These are phyloP conservation scores for Gnomoniopsis smithogilvyi DNA, from an alignment of 2,329 filamentous ascomycete genomes.

Conservation along the genomic window DNA sequence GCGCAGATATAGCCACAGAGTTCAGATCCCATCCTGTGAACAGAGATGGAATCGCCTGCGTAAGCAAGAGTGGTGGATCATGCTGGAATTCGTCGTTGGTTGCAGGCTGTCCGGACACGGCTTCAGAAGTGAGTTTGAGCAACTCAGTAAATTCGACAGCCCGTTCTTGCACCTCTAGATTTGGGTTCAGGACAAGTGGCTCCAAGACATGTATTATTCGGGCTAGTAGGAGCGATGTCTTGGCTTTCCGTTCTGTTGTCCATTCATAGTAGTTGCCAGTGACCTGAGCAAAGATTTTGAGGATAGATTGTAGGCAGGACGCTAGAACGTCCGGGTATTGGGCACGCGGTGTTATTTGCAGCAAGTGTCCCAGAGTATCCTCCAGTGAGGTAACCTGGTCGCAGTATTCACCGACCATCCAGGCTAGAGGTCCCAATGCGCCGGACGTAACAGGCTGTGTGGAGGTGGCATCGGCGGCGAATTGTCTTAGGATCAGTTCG, in stretches of 20 bases:
- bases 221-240: slow-evolving; percentile 73
- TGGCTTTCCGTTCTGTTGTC: slow-evolving; percentile 70
- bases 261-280: slow-evolving; percentile 66
- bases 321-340: slow-evolving; percentile 66
- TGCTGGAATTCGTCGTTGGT: slow-evolving; percentile 50
- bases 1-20: slow-evolving; percentile 79
- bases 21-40: slow-evolving; percentile 88
- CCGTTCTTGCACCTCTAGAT: slow-evolving; percentile 90
- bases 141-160: slow-evolving; percentile 91
- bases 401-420: slow-evolving; percentile 87
- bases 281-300: slow-evolving; percentile 78
- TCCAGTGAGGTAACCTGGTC: slow-evolving; percentile 67
- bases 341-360: slow-evolving; percentile 61
- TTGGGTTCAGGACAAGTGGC: slow-evolving; percentile 74
- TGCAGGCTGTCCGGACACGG: slow-evolving; percentile 63
- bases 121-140: slow-evolving; percentile 82
- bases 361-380: slow-evolving; percentile 68
- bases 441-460: slow-evolving; percentile 58
- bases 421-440: slow-evolving; percentile 73
- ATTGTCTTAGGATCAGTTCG: slow-evolving; percentile 66
- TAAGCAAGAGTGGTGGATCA: slow-evolving; percentile 79
- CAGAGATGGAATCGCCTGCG: slow-evolving; percentile 83
- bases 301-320: slow-evolving; percentile 76
- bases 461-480: slow-evolving; percentile 48
- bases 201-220: slow-evolving; percentile 81